Conservation (phyloP, 371 early-diverging fungal species). For the Mucor indicus region DNA sequence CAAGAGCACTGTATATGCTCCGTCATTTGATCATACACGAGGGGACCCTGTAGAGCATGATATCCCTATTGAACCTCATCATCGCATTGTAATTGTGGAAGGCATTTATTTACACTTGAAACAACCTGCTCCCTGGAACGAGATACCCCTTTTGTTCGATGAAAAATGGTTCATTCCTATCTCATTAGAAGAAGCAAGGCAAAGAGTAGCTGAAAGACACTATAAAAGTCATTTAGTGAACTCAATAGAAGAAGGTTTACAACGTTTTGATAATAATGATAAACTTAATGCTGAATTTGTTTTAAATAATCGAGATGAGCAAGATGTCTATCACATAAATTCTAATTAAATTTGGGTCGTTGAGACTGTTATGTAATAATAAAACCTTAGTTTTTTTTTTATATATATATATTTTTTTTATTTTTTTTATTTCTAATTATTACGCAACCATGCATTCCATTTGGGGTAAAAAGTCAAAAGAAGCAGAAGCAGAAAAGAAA, state of each 20-base stretch:
- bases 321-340: no score
- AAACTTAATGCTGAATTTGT: background rate
- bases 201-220: background rate
- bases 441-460: conserved; percentile 41
- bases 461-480: conserved; percentile 84
- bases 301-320: background rate
- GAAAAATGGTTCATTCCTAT: conserved; percentile 33
- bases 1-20: conserved; percentile 17
- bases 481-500: conserved; percentile 70
- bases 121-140: conserved; percentile 28
- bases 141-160: conserved; percentile 23
- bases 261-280: background rate
- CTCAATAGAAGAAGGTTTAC: background rate
- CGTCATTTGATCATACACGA: conserved; percentile 38
- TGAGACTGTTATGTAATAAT: no score
- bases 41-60: conserved; percentile 37
- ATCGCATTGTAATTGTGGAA: conserved; percentile 44
- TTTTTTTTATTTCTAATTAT: background rate
- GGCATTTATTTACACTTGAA: conserved; percentile 43
- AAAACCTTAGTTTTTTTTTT: no score
- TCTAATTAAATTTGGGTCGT: no score
- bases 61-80: conserved; percentile 23
- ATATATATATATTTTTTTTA: background rate
- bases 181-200: background rate
- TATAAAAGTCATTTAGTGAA: background rate